Evolutionary conservation across 2,329 filamentous ascomycete genomes (phyloP), one percentile per base, ranked within the genome.

Genomic region (Cryphonectria parasitica): DNA sequence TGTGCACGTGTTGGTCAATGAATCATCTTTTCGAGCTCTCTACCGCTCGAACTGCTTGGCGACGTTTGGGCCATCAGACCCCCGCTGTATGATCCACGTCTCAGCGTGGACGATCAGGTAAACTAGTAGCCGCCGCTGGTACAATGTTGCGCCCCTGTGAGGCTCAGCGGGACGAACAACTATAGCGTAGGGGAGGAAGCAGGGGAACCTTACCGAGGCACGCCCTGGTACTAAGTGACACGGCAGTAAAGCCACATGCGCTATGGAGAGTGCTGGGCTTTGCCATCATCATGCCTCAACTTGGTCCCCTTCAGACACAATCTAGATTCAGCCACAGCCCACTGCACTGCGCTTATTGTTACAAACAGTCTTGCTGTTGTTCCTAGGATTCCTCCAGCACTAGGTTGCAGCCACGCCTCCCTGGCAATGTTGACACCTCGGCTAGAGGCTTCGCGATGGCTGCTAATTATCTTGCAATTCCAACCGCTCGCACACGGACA

Each of bases 61-160:
- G 45, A 58, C n/a, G 64, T 66, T 66, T 58, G 54, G 64, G 52
- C 25, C 36, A 66, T 43, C 64, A 66, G 54, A 58, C 36, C 22
- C n/a, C 11, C n/a, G 2, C 54, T 31, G 64, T 66, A 52, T 66
- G 31, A 36, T 52, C 31, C 56, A 22, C 64, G 64, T 66, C 64
- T 66, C 64, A 66, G 31, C 52, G 22, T 10, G 58, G 58, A 15
- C 34, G 58, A 36, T 61, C 58, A 61, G 31, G 31, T 34, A 34
- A 36, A 31, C 56, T 61, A 61, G 56, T 61, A 34, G 17, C 56
- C 28, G 15, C n/a, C 25, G 45, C 45, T 49, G 52, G 52, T 54
- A 54, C 8, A 54, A 28, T 28, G 10, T 22, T 13, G 3, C 52
- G 25, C n/a, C 52, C n/a, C 52, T 56, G 25, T 56, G n/a, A n/a